Conservation (phyloP, 345 rosid genomes). For the Pistacia vera region DNA sequence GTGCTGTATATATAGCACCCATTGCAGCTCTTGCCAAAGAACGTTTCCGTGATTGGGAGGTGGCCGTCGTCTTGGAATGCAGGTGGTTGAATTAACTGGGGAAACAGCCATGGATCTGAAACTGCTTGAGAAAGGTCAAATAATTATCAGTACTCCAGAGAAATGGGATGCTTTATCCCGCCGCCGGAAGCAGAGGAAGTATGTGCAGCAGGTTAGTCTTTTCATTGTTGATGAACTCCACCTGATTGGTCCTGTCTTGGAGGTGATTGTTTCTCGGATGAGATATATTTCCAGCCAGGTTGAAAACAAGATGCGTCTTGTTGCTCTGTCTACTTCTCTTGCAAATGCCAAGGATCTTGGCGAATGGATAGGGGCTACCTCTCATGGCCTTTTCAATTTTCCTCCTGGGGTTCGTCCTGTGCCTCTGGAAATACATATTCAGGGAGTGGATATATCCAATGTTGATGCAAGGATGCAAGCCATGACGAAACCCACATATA, state of each 20-base stretch:
- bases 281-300: constrained; percentile 81
- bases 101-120: constrained; percentile 81
- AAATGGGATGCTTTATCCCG: constrained; percentile 99
- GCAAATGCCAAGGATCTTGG: constrained; percentile 98
- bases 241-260: constrained; percentile 89
- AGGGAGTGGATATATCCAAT: constrained; percentile 84
- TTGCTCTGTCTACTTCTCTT: constrained; percentile 92
- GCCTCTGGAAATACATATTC: constrained; percentile 91
- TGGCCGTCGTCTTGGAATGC: constrained; percentile 82
- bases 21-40: constrained; percentile 89
- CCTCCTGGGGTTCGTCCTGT: constrained; percentile 94
- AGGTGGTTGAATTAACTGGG: constrained; percentile 85
- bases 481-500: no score
- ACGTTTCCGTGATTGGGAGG: constrained; percentile 78
- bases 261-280: constrained; percentile 96
- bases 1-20: constrained; percentile 89
- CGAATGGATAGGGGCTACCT: constrained; percentile 94
- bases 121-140: constrained; percentile 83
- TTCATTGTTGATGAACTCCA: constrained; percentile 92
- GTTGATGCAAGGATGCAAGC: no score
- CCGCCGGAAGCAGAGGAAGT: constrained; percentile 89
- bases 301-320: constrained; percentile 80
- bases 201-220: constrained; percentile 87
- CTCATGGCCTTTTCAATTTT: constrained; percentile 91
- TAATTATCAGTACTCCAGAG: constrained; percentile 88